Evolutionary conservation across 495 filamentous ascomycete genomes (phyloP), one percentile per base, ranked within the genome.

Genomic region (Coniosporium apollinis): DNA sequence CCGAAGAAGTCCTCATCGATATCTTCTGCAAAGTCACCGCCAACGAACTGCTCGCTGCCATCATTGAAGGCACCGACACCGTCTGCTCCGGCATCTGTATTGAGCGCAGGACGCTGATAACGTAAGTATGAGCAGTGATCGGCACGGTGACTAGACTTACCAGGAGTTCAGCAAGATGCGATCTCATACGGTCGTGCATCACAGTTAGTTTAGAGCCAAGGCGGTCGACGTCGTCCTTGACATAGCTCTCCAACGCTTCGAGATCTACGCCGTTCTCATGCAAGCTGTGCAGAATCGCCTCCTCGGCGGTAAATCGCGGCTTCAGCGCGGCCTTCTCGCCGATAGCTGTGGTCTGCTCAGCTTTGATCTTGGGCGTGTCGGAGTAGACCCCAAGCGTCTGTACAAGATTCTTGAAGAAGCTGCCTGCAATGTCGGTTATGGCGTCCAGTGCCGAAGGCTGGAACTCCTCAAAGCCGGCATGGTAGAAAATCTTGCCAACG

Each of bases 1-100:
- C 89, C 89, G 45, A 99, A 96, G 68, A 94, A 99, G 59, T 99
- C 89, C 57, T 94, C 89, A 39, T 82, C 86, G 20, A 96, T 77
- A 46, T 96, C 89, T 58, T 93, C 89, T 1, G 89, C 89, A 52
- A 94, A 99, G 50, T 96, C 87, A 33, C 89, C 89, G 24, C 80
- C 81, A 34, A 94, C 72, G 47, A 99, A 99, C 55, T 96, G 87
- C 44, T 99, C 89, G 48, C 84, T 93, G 39, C 86, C 87, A 49
- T 99, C 89, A 39, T 85, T 76, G 60, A 99, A 99, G 1, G 84
- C 80, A 39, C 74, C 77, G 4, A 76, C 82, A 14, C 91, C 89
- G 51, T 96, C 91, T 20, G 76, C 74, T 31, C 78, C 76, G 22
- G 62, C 73, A 48, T 87, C 45, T 13, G 44, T 79, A 32, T 65